A percentile compares a stretch with the other conserved stretches of the same genome.
These are phyloP conservation scores for Aspergillus sparsus DNA, from an alignment of 495 filamentous ascomycete genomes.

Conservation along the genomic window DNA sequence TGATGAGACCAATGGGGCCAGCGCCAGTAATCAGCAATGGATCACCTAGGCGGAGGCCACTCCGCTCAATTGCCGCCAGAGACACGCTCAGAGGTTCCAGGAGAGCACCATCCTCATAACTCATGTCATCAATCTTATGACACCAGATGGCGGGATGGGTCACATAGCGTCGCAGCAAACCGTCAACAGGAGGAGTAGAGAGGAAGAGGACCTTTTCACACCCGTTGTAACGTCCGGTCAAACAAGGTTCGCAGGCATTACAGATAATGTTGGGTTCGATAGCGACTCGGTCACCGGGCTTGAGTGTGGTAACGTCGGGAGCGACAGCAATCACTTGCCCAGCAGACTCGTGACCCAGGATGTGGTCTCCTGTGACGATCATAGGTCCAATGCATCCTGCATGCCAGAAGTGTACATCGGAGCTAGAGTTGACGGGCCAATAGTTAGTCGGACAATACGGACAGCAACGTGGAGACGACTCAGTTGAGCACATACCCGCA, in stretches of 20 bases:
- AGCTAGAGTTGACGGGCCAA: conserved; percentile 48
- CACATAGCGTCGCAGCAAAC: conserved; percentile 88
- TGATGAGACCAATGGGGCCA: conserved; percentile 87
- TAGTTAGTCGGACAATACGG: conserved; percentile 16
- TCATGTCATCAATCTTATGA: conserved; percentile 89
- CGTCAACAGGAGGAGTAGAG: conserved; percentile 84
- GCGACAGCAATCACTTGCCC: conserved; percentile 81
- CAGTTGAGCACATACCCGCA: conserved; percentile 65
- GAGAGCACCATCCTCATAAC: conserved; percentile 83
- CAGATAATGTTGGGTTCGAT: conserved; percentile 92
- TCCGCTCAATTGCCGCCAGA: conserved; percentile 79
- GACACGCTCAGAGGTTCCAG: conserved; percentile 86
- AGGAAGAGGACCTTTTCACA: conserved; percentile 83
- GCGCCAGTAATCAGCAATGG: conserved; percentile 84
- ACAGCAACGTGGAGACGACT: neutral
- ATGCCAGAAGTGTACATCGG: conserved; percentile 96
- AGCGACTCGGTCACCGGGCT: conserved; percentile 83
- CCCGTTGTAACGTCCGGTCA: conserved; percentile 90
- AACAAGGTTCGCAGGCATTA: conserved; percentile 82
- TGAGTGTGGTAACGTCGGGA: conserved; percentile 68
- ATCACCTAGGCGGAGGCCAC: conserved; percentile 76
- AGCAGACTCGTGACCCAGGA: conserved; percentile 91
- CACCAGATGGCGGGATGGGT: conserved; percentile 91
- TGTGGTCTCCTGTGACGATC: conserved; percentile 83
- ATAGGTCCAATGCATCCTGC: conserved; percentile 91